Percentiles rank a stretch among this genome's conserved stretches.
Evolutionary conservation across 2,329 filamentous ascomycete species (phyloP).

Genomic region (Proliferodiscus dingleyae): DNA sequence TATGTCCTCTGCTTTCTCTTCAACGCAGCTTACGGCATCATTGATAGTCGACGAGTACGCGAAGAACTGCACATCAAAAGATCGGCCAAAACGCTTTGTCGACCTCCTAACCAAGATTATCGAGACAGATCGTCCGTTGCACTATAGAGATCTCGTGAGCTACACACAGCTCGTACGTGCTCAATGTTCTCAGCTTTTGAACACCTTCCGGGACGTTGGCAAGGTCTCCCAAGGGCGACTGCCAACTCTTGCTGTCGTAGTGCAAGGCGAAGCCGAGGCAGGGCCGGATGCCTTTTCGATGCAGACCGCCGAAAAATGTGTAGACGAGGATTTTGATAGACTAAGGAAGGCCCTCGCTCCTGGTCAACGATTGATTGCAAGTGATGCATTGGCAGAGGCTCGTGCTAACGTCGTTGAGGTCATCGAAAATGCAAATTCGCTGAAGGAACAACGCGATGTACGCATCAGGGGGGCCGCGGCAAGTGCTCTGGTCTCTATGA

Average conservation of each 20-base stretch:
- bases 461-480: conserved; percentile 83
- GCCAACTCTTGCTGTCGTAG: conserved; percentile 79
- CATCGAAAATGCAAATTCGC: conserved; percentile 71
- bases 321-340: conserved; percentile 79
- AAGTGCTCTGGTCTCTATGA: conserved; percentile 82
- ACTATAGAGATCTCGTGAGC: conserved; percentile 86
- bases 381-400: conserved; percentile 73
- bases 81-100: conserved; percentile 55
- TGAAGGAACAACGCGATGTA: conserved; percentile 78
- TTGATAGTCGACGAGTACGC: conserved; percentile 89
- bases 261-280: conserved; percentile 88
- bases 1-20: conserved; percentile 70
- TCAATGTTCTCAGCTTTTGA: conserved; percentile 84
- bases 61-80: conserved; percentile 47
- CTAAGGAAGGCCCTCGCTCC: conserved; percentile 86
- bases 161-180: conserved; percentile 85
- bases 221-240: conserved; percentile 72
- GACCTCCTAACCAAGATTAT: conserved; percentile 67
- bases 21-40: conserved; percentile 77
- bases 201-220: conserved; percentile 86
- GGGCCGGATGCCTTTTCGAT: conserved; percentile 91
- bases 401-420: conserved; percentile 63
- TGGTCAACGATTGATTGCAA: conserved; percentile 78
- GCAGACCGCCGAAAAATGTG: conserved; percentile 79
- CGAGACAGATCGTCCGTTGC: conserved; percentile 72